Conservation (phyloP, 169 alveolate genomes). For the Plasmodium chabaudi region DNA sequence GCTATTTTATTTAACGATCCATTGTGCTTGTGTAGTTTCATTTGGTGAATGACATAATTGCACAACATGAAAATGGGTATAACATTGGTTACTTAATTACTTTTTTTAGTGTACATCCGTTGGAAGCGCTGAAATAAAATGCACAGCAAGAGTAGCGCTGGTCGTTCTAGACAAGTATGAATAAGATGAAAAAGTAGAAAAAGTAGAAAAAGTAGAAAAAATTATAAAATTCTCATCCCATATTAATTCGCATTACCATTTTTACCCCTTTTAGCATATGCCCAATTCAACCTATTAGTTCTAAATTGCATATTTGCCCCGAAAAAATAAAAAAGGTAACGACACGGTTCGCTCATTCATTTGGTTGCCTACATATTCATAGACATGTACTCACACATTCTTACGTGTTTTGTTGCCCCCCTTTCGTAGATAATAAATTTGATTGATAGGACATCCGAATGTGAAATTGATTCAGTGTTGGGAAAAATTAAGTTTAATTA, state of each 20-base stretch:
- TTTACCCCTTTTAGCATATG: conserved; percentile 40
- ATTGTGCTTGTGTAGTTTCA: no score
- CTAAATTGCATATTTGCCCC: conserved; percentile 31
- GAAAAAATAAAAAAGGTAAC: conserved; percentile 63
- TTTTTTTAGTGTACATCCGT: conserved; percentile 54
- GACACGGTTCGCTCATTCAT: not conserved
- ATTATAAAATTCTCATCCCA: no score
- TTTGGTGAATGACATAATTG: not conserved
- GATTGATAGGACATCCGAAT: conserved; percentile 62
- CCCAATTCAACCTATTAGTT: conserved; percentile 40
- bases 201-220: not conserved
- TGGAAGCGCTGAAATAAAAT: conserved; percentile 76
- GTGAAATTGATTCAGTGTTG: conserved; percentile 60
- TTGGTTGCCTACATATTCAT: no score
- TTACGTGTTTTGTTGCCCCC: no score
- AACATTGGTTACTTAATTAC: not conserved
- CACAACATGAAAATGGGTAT: not conserved
- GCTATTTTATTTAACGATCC: not conserved
- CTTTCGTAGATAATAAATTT: conserved; percentile 30
- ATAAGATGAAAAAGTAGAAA: not conserved
- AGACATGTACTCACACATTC: no score
- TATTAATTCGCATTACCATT: not conserved
- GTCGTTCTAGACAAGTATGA: conserved; percentile 67
- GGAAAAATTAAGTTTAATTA: conserved; percentile 73
- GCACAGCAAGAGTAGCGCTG: conserved; percentile 73